Evolutionary conservation across 169 alveolate genomes (phyloP).

Genomic region (Eimeria praecox): DNA sequence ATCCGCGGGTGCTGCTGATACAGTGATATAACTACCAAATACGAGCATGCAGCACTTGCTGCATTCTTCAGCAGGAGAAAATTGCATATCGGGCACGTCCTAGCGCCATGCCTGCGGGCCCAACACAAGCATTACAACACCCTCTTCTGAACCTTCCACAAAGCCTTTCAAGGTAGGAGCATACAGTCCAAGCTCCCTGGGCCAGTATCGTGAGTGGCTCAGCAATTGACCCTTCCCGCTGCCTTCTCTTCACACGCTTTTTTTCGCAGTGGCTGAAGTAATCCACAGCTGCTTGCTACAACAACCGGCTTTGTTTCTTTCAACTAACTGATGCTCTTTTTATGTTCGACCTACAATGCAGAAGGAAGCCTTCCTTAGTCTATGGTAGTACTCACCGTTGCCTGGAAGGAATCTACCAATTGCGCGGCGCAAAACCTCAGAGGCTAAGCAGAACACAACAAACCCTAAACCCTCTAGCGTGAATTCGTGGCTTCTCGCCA

Average conservation of each 20-base stretch:
- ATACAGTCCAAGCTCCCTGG: neutral
- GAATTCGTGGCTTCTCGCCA: too few relatives aligned
- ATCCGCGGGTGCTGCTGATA: neutral
- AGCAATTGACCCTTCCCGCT: neutral
- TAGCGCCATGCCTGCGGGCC: too few relatives aligned
- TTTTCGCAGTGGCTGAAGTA: neutral
- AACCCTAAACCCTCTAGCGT: neutral
- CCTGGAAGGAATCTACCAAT: conserved; percentile 24
- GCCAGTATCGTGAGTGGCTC: neutral
- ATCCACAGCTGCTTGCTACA: too few relatives aligned
- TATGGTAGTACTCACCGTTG: conserved; percentile 24
- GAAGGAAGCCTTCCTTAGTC: too few relatives aligned
- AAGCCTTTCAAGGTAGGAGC: neutral
- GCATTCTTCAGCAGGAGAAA: too few relatives aligned
- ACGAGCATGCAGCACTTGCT: neutral
- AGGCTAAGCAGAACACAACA: neutral
- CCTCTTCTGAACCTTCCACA: neutral
- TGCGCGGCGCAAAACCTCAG: conserved; percentile 9
- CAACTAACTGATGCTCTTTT: too few relatives aligned
- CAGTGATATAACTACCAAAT: neutral
- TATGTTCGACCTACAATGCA: too few relatives aligned
- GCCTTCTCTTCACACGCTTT: neutral
- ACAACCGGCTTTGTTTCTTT: too few relatives aligned
- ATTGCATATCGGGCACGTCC: too few relatives aligned
- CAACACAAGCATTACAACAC: neutral